These are phyloP conservation scores for Monosporascus sp. DNA, from an alignment of 2,329 filamentous ascomycete genomes.

Conservation along the genomic window DNA sequence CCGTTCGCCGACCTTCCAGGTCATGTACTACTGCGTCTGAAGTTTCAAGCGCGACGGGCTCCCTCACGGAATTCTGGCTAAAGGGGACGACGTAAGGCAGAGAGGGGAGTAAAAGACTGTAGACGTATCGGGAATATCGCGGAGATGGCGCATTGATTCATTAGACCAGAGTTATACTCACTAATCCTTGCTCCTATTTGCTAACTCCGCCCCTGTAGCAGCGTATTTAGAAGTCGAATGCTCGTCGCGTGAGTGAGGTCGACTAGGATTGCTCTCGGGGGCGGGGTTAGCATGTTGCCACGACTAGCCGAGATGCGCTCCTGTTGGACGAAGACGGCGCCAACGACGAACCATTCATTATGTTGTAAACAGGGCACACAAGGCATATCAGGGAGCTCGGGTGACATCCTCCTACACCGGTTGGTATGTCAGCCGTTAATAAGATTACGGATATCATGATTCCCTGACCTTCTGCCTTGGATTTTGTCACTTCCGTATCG, in stretches of 20 bases:
- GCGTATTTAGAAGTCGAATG: background rate
- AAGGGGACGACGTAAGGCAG: constrained; percentile 33
- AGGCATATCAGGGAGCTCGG: background rate
- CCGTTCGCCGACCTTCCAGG: constrained; percentile 34
- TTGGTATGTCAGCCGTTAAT: background rate
- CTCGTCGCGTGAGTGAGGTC: background rate
- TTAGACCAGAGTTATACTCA: background rate
- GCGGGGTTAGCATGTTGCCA: too few relatives aligned
- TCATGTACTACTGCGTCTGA: constrained; percentile 17
- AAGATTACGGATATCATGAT: background rate
- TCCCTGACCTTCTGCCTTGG: background rate
- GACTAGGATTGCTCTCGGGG: background rate
- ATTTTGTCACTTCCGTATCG: background rate
- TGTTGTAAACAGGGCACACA: background rate
- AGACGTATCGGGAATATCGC: background rate
- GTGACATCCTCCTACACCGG: background rate
- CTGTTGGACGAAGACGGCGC: background rate
- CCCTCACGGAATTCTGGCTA: constrained; percentile 32
- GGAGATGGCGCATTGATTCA: background rate
- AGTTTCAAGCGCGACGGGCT: constrained; percentile 14
- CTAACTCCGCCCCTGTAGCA: too few relatives aligned
- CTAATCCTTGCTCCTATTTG: background rate
- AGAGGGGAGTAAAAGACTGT: constrained; percentile 3
- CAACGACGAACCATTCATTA: background rate
- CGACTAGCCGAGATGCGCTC: background rate